A percentile compares a stretch with the other conserved stretches of the same genome.
Evolutionary conservation across 1,139 yeast genomes (phyloP).

Genomic region (Debaryomyces coudertii): DNA sequence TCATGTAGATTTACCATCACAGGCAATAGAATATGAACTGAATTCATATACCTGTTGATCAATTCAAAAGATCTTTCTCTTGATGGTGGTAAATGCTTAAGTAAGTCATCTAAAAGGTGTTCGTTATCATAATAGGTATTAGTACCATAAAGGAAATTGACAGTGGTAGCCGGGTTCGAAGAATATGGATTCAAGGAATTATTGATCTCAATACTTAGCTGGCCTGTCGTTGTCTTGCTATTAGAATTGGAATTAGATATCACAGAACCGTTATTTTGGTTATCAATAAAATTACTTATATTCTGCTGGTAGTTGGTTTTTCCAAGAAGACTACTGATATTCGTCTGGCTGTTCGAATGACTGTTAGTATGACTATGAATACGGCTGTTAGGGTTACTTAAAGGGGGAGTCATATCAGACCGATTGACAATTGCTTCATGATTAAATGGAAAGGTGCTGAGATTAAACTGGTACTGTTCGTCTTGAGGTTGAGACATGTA

Average conservation of each 20-base stretch:
- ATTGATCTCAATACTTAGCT: constrained; percentile 25
- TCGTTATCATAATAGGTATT: constrained; percentile 45
- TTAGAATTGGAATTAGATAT: neutral
- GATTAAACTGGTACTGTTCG: constrained; percentile 39
- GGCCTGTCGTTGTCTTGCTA: constrained; percentile 16
- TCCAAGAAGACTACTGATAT: constrained; percentile 27
- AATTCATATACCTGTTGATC: constrained; percentile 49
- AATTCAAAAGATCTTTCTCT: constrained; percentile 53
- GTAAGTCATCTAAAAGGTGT: constrained; percentile 38
- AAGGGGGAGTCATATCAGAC: constrained; percentile 5
- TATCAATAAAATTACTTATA: constrained; percentile 20
- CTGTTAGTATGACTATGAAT: neutral
- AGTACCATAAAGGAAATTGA: constrained; percentile 48
- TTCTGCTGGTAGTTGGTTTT: constrained; percentile 13
- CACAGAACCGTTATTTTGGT: constrained; percentile 12
- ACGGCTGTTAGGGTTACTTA: constrained; percentile 2
- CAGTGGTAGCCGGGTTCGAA: constrained; percentile 44
- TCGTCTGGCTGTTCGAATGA: constrained; percentile 4
- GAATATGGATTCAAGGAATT: constrained; percentile 33
- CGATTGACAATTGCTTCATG: constrained; percentile 13
- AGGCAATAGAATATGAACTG: constrained; percentile 59
- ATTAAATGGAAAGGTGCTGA: constrained; percentile 38
- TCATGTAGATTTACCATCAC: constrained; percentile 46
- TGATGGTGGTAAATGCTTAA: constrained; percentile 37
- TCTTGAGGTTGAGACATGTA: constrained; percentile 27